Conservation (phyloP, 495 filamentous ascomycete species). For the Xylaria palmicola region DNA sequence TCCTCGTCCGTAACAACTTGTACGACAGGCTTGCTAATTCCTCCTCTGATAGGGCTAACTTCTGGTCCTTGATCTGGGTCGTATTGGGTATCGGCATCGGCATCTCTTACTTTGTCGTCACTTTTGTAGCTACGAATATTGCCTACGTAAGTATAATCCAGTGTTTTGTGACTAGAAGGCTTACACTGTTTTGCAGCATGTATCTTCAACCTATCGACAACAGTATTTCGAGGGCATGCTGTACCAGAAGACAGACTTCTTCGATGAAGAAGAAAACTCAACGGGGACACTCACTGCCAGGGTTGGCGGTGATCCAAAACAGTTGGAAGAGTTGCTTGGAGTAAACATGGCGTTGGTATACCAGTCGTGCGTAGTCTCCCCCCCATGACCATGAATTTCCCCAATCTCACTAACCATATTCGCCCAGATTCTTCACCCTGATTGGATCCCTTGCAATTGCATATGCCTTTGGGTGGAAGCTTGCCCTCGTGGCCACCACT, state of each 20-base stretch:
- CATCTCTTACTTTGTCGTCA: slow-evolving; percentile 38
- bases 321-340: slow-evolving; percentile 62
- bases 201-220: slow-evolving; percentile 52
- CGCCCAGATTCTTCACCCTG: slow-evolving; percentile 42
- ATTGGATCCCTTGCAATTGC: slow-evolving; percentile 50
- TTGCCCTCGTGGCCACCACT: slow-evolving; percentile 50
- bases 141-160: slow-evolving; percentile 29
- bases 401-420: not conserved
- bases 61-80: slow-evolving; percentile 52
- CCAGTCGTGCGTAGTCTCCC: slow-evolving; percentile 31
- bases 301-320: slow-evolving; percentile 57
- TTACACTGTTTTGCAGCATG: slow-evolving; percentile 25
- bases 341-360: slow-evolving; percentile 54
- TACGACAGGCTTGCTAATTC: not conserved
- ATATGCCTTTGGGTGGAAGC: slow-evolving; percentile 58
- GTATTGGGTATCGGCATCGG: slow-evolving; percentile 42
- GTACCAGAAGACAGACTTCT: slow-evolving; percentile 60
- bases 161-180: slow-evolving; percentile 1
- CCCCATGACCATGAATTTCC: not conserved
- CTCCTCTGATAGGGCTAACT: slow-evolving; percentile 24
- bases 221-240: slow-evolving; percentile 60
- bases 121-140: slow-evolving; percentile 32
- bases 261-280: slow-evolving; percentile 61
- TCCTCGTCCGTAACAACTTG: not conserved
- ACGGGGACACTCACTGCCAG: slow-evolving; percentile 60